Base-by-base conservation (phyloP, 2,329 filamentous ascomycete genomes). In the Alternaria tenuissima region DNA sequence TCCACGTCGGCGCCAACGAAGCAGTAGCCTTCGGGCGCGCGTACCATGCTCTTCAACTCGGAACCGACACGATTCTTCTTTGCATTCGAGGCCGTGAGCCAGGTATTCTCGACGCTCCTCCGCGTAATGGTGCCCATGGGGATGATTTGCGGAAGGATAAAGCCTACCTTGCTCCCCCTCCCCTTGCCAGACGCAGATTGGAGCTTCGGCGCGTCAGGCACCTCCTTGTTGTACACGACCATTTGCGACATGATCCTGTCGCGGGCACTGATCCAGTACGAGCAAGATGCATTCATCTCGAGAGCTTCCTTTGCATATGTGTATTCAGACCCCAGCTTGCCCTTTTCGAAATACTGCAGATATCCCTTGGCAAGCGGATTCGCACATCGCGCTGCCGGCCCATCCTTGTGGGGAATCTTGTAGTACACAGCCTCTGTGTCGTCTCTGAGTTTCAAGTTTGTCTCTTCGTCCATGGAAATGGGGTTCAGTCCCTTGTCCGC, bases 1-100 rank as follows among this genome's bases (percentile, higher is more conserved):
- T 99, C 95, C 5, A 99, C 95, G 79, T 99, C 95, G 5, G 96
- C 95, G 28, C 96, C 95, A 16, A 99, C 95, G 75, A 99, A 97
- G 66, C 87, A 90, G 74, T 98, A 96, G 7, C 94, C 95, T 16
- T 90, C 86, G 0, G 95, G 95, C 14, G 96, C 94, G 73, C 89
- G 91, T 67, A 99, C 89, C 93, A 99, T 98, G 14, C 94, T 92
- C 78, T 99, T 99, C 24, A 99, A 84, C 76, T 99, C 95, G 0
- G 95, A 99, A 0, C 95, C 95, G 4, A 99, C 94, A 6, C 96
- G 89, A 68, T 98, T 98, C 75, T 89, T 88, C 81, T 99, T 99
- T 1, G 96, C 96, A 72, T 99, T 99, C 71, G 93, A 96, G 2
- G 95, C 96, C 4, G 95, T 99, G 47, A 99, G 86, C 95, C 96